Evolutionary conservation across 768 basidiomycete species (phyloP).

Genomic region (Porpolomopsis calyptriformis): DNA sequence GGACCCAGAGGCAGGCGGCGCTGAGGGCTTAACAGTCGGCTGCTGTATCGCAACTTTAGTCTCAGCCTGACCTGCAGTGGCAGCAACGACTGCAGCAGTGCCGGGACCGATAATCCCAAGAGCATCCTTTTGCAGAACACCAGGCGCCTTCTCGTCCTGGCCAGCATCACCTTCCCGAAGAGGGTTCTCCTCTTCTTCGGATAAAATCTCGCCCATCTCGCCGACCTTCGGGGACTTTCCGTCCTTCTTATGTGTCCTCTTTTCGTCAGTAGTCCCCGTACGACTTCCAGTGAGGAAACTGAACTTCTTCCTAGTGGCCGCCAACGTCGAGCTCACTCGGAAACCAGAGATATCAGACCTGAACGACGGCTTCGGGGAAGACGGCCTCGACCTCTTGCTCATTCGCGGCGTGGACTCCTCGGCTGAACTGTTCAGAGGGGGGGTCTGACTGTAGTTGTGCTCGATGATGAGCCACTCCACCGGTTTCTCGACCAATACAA

Average conservation of each 20-base stretch:
- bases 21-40: background rate
- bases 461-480: conserved; percentile 63
- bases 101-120: no score
- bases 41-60: conserved; percentile 3
- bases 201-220: conserved; percentile 62
- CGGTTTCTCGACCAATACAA: conserved; percentile 26
- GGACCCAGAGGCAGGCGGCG: background rate
- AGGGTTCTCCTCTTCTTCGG: conserved; percentile 33
- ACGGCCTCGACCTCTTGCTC: conserved; percentile 15
- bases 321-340: conserved; percentile 23
- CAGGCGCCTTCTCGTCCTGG: no score
- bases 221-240: conserved; percentile 35
- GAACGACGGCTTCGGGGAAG: conserved; percentile 35
- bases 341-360: conserved; percentile 32
- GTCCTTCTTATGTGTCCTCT: conserved; percentile 26
- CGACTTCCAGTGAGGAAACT: conserved; percentile 44
- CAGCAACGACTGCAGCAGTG: conserved; percentile 3
- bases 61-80: conserved; percentile 1
- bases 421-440: conserved; percentile 17
- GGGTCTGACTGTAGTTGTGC: conserved; percentile 37
- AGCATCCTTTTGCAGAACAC: no score
- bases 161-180: no score
- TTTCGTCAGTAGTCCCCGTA: conserved; percentile 12
- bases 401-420: background rate
- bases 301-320: conserved; percentile 50